These are phyloP conservation scores for Diaporthe eres DNA, from an alignment of 2,329 filamentous ascomycete genomes.

Conservation along the genomic window DNA sequence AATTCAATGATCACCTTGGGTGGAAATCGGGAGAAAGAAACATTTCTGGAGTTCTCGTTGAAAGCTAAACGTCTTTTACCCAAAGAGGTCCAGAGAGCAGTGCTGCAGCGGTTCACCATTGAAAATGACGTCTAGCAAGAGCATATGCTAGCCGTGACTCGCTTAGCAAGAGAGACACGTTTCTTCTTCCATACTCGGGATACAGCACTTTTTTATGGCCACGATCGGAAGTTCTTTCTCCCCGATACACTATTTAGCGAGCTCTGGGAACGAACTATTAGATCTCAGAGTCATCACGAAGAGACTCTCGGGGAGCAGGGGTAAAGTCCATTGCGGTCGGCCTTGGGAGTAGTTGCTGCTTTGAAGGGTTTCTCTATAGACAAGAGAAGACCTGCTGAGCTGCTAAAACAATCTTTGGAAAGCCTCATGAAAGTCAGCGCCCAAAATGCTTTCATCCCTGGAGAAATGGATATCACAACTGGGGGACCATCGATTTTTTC, in stretches of 20 bases:
- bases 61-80: not conserved
- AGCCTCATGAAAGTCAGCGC: not conserved
- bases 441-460: constrained; percentile 1
- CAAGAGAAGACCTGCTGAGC: not conserved
- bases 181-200: constrained; percentile 44
- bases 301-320: constrained; percentile 40
- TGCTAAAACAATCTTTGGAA: not conserved
- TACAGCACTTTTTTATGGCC: constrained; percentile 40
- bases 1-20: not conserved
- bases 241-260: constrained; percentile 15
- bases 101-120: constrained; percentile 40
- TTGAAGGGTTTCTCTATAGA: not conserved
- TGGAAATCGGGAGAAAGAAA: not conserved
- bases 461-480: not conserved
- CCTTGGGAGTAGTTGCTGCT: constrained; percentile 28
- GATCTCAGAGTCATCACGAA: constrained; percentile 37
- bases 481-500: not conserved
- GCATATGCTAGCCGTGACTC: constrained; percentile 42
- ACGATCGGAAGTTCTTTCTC: constrained; percentile 3
- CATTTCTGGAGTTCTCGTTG: not conserved
- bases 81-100: constrained; percentile 32
- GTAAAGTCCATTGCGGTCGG: constrained; percentile 42
- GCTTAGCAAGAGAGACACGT: constrained; percentile 40
- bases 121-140: constrained; percentile 37
- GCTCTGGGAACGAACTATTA: constrained; percentile 40